Base-by-base conservation (phyloP, 805 yeast species). In the Wickerhamiella alocasiicola region DNA sequence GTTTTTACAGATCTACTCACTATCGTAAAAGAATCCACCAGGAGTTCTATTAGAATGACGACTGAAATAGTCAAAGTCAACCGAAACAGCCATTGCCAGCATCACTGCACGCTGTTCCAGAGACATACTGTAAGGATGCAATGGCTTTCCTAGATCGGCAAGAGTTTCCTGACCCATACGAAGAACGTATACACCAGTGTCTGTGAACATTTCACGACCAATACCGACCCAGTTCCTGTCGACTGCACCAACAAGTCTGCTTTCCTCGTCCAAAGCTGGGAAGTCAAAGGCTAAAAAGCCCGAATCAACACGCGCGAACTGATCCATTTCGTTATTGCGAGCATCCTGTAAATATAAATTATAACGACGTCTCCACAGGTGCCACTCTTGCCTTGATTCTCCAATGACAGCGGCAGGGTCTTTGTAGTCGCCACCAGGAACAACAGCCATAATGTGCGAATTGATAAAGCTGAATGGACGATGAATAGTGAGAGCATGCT, bases 11-110 rank as follows among this genome's bases (percentile, higher is more conserved):
- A n/a, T n/a, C n/a, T n/a, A n/a, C n/a, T n/a, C n/a, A n/a, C n/a
- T n/a, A n/a, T n/a, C n/a, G n/a, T n/a, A 17, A n/a, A 32, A 32
- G 24, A 20, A 17, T 26, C 13, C 20, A n/a, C 43, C 43, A n/a
- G 27, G 36, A 21, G 71, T 69, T 17, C 70, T 68, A 28, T 76
- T 68, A 15, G 88, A 77, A 57, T 87, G 96, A 57, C 97, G 71
- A n/a, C 95, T 82, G 60, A 91, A 91, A 62, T 87, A 91, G 61
- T 91, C 98, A 60, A 84, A 91, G 59, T 91, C 98, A 45, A 91
- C 79, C 44, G 94, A 80, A 1, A 91, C 78, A 0, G 96, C 94
- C 46, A 80, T 81, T 0, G 84, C 94, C 42, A 91, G 65, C 57
- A 91, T 54, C 1, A 85, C 75, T 0, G 95, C 95, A 49, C 94